A percentile compares a stretch with the other conserved stretches of the same genome.
Evolutionary conservation across 1,139 yeast species (phyloP).

Genomic region (Kodamaea fungicola): DNA sequence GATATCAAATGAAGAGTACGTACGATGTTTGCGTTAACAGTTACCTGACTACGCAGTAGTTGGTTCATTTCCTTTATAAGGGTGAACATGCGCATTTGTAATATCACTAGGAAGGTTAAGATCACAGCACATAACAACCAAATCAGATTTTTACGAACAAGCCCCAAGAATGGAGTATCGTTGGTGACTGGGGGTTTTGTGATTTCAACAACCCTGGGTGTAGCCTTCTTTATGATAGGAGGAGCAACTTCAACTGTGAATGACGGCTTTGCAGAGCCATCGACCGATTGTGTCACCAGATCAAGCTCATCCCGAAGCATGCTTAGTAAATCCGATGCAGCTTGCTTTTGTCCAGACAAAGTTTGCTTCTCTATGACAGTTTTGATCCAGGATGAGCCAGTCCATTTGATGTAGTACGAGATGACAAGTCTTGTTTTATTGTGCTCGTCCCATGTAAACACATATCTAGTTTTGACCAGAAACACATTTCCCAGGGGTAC

Average conservation of each 20-base stretch:
- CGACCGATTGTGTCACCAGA: constrained; percentile 18
- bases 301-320: constrained; percentile 29
- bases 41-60: constrained; percentile 24
- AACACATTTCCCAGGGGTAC: constrained; percentile 60
- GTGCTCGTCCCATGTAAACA: constrained; percentile 45
- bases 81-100: constrained; percentile 22
- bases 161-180: background rate
- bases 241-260: no score
- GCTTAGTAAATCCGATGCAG: constrained; percentile 29
- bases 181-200: background rate
- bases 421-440: constrained; percentile 40
- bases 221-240: no score
- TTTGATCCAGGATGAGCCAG: constrained; percentile 56
- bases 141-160: background rate
- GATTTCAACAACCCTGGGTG: no score
- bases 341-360: constrained; percentile 44
- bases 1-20: constrained; percentile 4
- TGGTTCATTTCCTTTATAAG: constrained; percentile 23
- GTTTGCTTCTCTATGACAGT: constrained; percentile 52
- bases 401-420: constrained; percentile 50
- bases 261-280: constrained; percentile 11
- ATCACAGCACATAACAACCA: constrained; percentile 6
- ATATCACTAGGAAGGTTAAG: constrained; percentile 19
- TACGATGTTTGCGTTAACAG: constrained; percentile 21
- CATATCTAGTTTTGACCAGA: constrained; percentile 47